phyloP scores from a whole-genome alignment of 2,329 filamentous ascomycete genomes.

The Westerdykella sp. region DNA sequence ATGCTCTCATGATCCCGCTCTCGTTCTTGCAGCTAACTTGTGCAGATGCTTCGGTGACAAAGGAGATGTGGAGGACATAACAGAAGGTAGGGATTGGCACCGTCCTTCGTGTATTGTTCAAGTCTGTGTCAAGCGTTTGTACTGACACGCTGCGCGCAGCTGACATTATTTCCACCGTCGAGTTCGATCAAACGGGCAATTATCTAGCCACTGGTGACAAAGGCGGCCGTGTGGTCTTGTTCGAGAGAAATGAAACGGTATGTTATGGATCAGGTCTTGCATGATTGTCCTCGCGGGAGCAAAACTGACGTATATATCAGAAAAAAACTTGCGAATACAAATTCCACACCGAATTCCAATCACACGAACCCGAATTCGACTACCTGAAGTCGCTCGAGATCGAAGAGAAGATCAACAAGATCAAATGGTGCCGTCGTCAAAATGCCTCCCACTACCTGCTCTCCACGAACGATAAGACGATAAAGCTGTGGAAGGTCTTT shows the following conservation, averaged over 20 bases:
- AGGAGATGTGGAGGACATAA: conserved; percentile 98
- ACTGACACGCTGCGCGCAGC: conserved; percentile 45
- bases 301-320: conserved; percentile 42
- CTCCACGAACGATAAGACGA: conserved; percentile 99
- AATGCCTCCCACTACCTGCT: conserved; percentile 98
- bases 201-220: conserved; percentile 89
- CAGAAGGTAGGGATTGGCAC: conserved; percentile 62
- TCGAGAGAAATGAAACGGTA: conserved; percentile 94
- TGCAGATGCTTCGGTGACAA: conserved; percentile 97
- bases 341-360: conserved; percentile 99
- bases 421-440: conserved; percentile 98
- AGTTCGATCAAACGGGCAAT: conserved; percentile 85
- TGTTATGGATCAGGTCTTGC: conserved; percentile 27
- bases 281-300: not conserved
- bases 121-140: not conserved
- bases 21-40: conserved; percentile 15
- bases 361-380: conserved; percentile 98
- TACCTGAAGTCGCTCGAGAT: conserved; percentile 99
- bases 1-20: not conserved
- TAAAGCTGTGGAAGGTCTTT: conserved; percentile 99
- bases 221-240: conserved; percentile 76
- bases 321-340: conserved; percentile 99
- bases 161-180: conserved; percentile 86
- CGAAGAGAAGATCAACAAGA: conserved; percentile 99
- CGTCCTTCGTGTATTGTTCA: conserved; percentile 1